phyloP scores from a whole-genome alignment of 805 yeast genomes.

The Saturnispora hagleri region DNA sequence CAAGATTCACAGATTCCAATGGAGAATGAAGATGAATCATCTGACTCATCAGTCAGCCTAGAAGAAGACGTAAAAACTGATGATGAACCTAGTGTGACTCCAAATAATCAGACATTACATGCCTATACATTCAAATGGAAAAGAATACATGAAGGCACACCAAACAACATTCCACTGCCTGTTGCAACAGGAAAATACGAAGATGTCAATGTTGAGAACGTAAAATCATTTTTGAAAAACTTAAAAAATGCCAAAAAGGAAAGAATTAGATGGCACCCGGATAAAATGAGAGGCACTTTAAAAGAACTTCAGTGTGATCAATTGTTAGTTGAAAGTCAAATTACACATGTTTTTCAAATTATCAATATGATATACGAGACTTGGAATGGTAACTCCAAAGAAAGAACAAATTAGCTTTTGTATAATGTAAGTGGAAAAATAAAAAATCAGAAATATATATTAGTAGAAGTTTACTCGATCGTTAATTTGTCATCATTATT shows the following conservation, averaged over 20 bases:
- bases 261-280: constrained; percentile 66
- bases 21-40: background rate
- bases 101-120: constrained; percentile 11
- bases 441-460: background rate
- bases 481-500: constrained; percentile 5
- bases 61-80: background rate
- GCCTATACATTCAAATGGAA: constrained; percentile 26
- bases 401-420: background rate
- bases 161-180: constrained; percentile 16
- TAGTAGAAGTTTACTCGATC: background rate
- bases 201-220: constrained; percentile 11
- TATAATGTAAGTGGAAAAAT: background rate
- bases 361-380: constrained; percentile 32
- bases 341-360: constrained; percentile 35
- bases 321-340: constrained; percentile 8
- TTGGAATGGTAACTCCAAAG: background rate
- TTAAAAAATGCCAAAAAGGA: constrained; percentile 33
- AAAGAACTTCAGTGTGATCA: background rate
- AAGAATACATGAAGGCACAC: constrained; percentile 2
- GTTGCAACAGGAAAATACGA: constrained; percentile 8
- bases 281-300: constrained; percentile 35
- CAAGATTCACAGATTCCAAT: constrained; percentile 11
- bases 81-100: constrained; percentile 1
- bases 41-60: background rate
- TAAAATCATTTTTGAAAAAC: constrained; percentile 14